Base-by-base conservation (phyloP, 108 stramenopile species). In the Cyclotella distinguenda region DNA sequence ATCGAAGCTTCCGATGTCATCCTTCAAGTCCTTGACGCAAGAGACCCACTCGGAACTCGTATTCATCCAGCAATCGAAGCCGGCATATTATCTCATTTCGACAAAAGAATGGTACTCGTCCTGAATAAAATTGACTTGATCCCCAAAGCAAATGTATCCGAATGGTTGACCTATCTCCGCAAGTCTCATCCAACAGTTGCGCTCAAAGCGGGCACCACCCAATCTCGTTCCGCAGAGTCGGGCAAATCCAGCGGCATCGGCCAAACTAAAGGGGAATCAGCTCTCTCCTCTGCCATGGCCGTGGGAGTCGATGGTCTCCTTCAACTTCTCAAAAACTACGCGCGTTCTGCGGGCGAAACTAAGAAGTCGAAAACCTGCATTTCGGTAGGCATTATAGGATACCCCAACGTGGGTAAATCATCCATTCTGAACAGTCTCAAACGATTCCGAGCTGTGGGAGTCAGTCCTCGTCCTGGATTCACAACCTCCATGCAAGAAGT, bases 41-140 rank as follows among this genome's bases (percentile, higher is more conserved):
- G 99, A 16, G 98, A 99, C 86, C 99, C 99, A 7, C 66, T 96
- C 39, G 97, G 95, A 18, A 94, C 93, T 8, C 76, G 97, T 9
- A 89, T 94, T 62, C 89, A 91, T 70, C 78, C 87, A 27, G 82
- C 91, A 16, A 78, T 99, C 44, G 96, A 97, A 68, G 85, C 93
- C 36, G 79, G 89, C 32, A 93, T 95, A 40, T 60, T 96, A 49
- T 70, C 84, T 21, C 89, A 89, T 49, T 67, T 84, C 18, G 92
- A 94, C 70, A 99, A 99, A 67, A 78, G 86, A 4, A 90, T 99
- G 82, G 97, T 99, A 11, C 69, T 98, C n/a, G 98, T 99, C 2
- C 48, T 99, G 57, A 99, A 99, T 80, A 99, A 99, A 75, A 95
- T 97, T 69, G 97, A 97, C 77, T 82, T 99, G 38, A 94, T 99